These are phyloP conservation scores for Calonectria montana DNA, from an alignment of 2,329 filamentous ascomycete species.

Conservation along the genomic window DNA sequence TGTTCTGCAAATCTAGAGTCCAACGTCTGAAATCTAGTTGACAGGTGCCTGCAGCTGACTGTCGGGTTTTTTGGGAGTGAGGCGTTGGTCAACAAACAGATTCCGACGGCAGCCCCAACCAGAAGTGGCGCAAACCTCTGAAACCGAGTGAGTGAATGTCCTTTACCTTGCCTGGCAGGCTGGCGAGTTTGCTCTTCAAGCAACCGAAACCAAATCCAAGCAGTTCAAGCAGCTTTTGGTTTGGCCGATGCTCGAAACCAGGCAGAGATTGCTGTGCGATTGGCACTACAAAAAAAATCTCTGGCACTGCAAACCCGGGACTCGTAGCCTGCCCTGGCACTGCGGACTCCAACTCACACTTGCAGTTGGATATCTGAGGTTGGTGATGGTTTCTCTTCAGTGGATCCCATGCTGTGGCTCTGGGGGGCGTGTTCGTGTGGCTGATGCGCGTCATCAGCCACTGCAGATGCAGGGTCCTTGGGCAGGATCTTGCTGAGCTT, in stretches of 20 bases:
- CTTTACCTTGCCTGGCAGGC: neutral
- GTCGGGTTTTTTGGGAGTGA: slow-evolving; percentile 18
- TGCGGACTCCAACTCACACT: slow-evolving; percentile 25
- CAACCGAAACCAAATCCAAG: neutral
- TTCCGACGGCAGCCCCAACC: neutral
- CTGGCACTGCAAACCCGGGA: neutral
- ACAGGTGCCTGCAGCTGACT: slow-evolving; percentile 36
- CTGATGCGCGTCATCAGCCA: slow-evolving; percentile 27
- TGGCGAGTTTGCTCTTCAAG: neutral
- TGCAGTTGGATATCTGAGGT: slow-evolving; percentile 32
- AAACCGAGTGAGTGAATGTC: neutral
- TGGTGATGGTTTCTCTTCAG: slow-evolving; percentile 41
- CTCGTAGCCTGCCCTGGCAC: neutral
- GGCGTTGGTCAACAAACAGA: neutral
- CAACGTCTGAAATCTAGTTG: neutral
- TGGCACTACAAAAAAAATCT: too few relatives aligned
- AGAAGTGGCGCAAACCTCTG: neutral
- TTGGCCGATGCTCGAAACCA: neutral
- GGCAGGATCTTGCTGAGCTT: neutral
- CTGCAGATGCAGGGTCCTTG: slow-evolving; percentile 16
- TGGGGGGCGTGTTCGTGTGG: slow-evolving; percentile 26
- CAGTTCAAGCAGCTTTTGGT: neutral
- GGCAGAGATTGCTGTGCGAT: neutral
- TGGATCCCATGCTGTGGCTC: slow-evolving; percentile 38
- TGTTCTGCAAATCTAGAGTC: neutral